A percentile compares a stretch with the other conserved stretches of the same genome.
phyloP scores from a whole-genome alignment of 768 basidiomycete species.

The Coprinopsis strossmayeri region DNA sequence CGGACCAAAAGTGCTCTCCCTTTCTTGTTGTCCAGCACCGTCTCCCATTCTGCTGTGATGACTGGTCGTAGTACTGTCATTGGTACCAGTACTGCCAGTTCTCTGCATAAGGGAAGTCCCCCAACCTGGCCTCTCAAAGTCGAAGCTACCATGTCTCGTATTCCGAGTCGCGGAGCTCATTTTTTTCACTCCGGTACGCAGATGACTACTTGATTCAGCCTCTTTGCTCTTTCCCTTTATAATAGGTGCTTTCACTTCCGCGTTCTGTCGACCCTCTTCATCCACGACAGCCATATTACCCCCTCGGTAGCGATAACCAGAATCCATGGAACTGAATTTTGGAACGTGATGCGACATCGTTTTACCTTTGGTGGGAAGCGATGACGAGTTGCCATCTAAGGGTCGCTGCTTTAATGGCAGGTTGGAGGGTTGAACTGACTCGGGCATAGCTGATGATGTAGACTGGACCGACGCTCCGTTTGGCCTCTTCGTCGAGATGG shows the following conservation, averaged over 20 bases:
- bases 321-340: constrained; percentile 29
- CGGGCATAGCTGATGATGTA: not conserved
- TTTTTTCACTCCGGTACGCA: constrained; percentile 14
- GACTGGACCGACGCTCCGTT: not conserved
- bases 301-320: constrained; percentile 28
- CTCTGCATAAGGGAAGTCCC: constrained; percentile 33
- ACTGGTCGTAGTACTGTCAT: constrained; percentile 24
- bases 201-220: constrained; percentile 14
- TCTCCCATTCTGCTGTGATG: constrained; percentile 26
- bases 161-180: constrained; percentile 29
- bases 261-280: constrained; percentile 24
- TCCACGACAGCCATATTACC: constrained; percentile 27
- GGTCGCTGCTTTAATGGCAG: not conserved
- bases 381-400: not conserved
- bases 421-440: not conserved
- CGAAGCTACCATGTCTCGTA: constrained; percentile 67
- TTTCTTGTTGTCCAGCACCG: constrained; percentile 16
- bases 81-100: constrained; percentile 35
- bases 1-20: constrained; percentile 33
- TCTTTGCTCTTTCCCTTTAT: constrained; percentile 22
- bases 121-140: constrained; percentile 66
- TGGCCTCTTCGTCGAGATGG: not conserved
- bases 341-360: not conserved
- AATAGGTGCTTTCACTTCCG: constrained; percentile 10
- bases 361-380: constrained; percentile 2